Conservation (phyloP, 768 basidiomycete species). For the Paxillus ammoniavirescens region DNA sequence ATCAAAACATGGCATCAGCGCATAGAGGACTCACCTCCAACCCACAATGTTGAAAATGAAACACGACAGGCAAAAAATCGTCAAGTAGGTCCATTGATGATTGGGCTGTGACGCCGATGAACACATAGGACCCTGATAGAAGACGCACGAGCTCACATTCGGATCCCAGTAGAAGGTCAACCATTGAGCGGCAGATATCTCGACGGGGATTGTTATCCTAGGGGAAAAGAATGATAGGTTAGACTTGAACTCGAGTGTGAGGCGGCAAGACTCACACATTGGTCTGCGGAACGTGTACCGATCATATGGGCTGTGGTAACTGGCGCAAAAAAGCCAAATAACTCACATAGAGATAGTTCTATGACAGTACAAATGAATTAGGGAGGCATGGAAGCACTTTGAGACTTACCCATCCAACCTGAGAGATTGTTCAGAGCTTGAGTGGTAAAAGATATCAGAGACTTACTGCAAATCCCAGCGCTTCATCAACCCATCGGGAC, state of each 20-base stretch:
- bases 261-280: slow-evolving; percentile 4
- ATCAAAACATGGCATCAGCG: not conserved
- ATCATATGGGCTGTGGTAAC: not conserved
- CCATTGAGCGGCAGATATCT: slow-evolving; percentile 70
- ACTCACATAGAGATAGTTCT: slow-evolving; percentile 56
- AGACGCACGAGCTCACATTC: slow-evolving; percentile 37
- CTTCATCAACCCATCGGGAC: slow-evolving; percentile 57
- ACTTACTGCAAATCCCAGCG: slow-evolving; percentile 58
- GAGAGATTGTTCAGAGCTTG: too few species aligned
- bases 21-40: slow-evolving; percentile 43
- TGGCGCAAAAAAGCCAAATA: slow-evolving; percentile 16
- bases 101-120: slow-evolving; percentile 30
- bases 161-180: slow-evolving; percentile 72
- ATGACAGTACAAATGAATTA: not conserved
- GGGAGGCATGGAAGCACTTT: not conserved
- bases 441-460: slow-evolving; percentile 7
- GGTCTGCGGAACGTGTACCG: not conserved
- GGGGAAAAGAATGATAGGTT: not conserved
- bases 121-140: not conserved
- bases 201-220: slow-evolving; percentile 66
- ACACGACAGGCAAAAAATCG: slow-evolving; percentile 53
- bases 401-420: slow-evolving; percentile 34
- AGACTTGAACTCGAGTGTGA: not conserved
- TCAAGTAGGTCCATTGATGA: slow-evolving; percentile 57
- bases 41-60: slow-evolving; percentile 70